Conservation (phyloP, 1,139 yeast species). For the Eremothecium sinecaudum region DNA sequence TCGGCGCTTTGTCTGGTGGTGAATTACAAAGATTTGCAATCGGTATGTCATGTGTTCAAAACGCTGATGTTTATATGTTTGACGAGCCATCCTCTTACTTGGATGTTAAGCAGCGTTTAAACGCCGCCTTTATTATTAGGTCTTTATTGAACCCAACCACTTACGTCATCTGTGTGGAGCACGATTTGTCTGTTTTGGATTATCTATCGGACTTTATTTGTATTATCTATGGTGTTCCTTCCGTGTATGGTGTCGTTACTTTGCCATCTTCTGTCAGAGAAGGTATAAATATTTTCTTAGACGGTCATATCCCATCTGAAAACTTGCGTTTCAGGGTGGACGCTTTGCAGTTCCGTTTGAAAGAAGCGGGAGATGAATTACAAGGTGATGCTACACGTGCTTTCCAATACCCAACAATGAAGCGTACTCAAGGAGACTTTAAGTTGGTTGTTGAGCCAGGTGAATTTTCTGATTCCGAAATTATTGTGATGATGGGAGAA, state of each 20-base stretch:
- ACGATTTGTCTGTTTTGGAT: slow-evolving; percentile 94
- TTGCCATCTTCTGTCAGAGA: slow-evolving; percentile 94
- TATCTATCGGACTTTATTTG: slow-evolving; percentile 93
- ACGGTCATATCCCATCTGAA: slow-evolving; percentile 95
- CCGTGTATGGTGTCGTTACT: slow-evolving; percentile 96
- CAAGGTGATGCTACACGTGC: slow-evolving; percentile 71
- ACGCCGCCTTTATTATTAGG: slow-evolving; percentile 92
- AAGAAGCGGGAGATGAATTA: slow-evolving; percentile 81
- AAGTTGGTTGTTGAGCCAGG: slow-evolving; percentile 71
- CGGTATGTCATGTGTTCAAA: slow-evolving; percentile 93
- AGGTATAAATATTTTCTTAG: slow-evolving; percentile 95
- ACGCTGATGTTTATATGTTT: slow-evolving; percentile 94
- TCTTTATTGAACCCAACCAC: slow-evolving; percentile 64
- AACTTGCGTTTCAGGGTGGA: slow-evolving; percentile 94
- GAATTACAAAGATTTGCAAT: slow-evolving; percentile 97
- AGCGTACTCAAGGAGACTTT: slow-evolving; percentile 94
- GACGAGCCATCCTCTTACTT: slow-evolving; percentile 98
- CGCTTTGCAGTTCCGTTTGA: slow-evolving; percentile 83
- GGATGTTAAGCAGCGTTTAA: slow-evolving; percentile 96
- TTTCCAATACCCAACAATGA: slow-evolving; percentile 69
- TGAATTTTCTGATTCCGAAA: slow-evolving; percentile 91
- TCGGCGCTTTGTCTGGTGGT: slow-evolving; percentile 89
- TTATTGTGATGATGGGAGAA: slow-evolving; percentile 98
- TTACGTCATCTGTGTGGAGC: slow-evolving; percentile 94
- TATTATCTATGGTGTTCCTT: slow-evolving; percentile 93